These are phyloP conservation scores for Middelhovenomyces tepae DNA, from an alignment of 805 yeast species.

Conservation along the genomic window DNA sequence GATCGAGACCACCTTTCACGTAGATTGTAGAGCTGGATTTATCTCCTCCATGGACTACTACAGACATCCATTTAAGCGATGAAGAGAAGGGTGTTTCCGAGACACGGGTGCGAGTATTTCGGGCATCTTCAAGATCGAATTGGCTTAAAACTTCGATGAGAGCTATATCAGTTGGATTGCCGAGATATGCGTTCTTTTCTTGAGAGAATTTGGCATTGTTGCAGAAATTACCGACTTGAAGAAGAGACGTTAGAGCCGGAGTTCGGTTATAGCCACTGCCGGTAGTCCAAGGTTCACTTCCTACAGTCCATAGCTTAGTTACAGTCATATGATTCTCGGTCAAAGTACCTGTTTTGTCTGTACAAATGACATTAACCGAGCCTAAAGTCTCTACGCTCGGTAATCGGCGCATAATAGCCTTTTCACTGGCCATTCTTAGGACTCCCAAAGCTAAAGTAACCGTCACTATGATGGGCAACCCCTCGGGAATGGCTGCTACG, in stretches of 20 bases:
- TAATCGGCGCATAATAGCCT: constrained; percentile 87
- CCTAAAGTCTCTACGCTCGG: constrained; percentile 96
- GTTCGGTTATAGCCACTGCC: constrained; percentile 4
- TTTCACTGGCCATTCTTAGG: constrained; percentile 87
- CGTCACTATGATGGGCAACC: constrained; percentile 95
- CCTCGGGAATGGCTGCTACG: constrained; percentile 98
- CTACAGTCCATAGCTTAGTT: constrained; percentile 71
- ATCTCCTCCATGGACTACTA: constrained; percentile 53
- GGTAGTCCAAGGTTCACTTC: constrained; percentile 19
- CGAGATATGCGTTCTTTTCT: constrained; percentile 65
- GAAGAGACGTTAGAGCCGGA: constrained; percentile 3
- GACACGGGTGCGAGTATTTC: constrained; percentile 48
- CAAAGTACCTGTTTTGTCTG: constrained; percentile 86
- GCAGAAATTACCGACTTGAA: constrained; percentile 27
- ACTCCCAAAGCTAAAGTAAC: constrained; percentile 96
- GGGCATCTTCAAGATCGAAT: constrained; percentile 63
- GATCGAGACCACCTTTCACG: constrained; percentile 89
- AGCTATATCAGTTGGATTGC: constrained; percentile 95
- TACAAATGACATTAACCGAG: constrained; percentile 85
- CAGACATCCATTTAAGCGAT: constrained; percentile 83
- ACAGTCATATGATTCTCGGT: constrained; percentile 91
- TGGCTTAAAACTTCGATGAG: constrained; percentile 62
- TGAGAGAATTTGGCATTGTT: constrained; percentile 26
- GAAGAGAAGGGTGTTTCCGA: constrained; percentile 83
- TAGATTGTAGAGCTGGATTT: constrained; percentile 43